Percentiles rank a stretch among this genome's conserved stretches.
Evolutionary conservation across 352 stramenopile genomes (phyloP).

Genomic region (Phytophthora lateralis): DNA sequence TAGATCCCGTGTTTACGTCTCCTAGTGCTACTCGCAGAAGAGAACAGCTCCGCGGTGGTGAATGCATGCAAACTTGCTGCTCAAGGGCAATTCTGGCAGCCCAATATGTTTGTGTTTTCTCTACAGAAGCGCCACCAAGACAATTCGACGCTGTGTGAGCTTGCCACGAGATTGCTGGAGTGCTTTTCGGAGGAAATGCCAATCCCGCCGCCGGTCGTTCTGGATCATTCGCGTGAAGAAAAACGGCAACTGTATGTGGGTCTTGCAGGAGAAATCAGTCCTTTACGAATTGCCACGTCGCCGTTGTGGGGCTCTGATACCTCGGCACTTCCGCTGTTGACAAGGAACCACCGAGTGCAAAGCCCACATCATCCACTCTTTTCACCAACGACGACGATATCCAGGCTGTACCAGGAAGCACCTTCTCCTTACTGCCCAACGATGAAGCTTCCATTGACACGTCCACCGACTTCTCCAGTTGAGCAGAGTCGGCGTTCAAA

Average conservation of each 20-base stretch:
- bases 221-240: conserved; percentile 30
- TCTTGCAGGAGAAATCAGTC: conserved; percentile 1
- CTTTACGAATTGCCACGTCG: conserved; percentile 10
- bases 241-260: not conserved
- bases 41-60: conserved; percentile 55
- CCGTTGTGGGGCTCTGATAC: conserved; percentile 13
- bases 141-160: conserved; percentile 47
- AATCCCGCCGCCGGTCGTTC: conserved; percentile 49
- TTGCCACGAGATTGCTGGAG: conserved; percentile 46
- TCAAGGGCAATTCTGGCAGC: conserved; percentile 74
- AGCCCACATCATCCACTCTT: conserved; percentile 37
- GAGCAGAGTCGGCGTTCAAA: conserved; percentile 53
- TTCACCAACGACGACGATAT: conserved; percentile 67
- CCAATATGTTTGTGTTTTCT: conserved; percentile 83
- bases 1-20: conserved; percentile 64
- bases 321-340: conserved; percentile 45
- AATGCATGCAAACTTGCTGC: conserved; percentile 62
- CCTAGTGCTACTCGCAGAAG: conserved; percentile 58
- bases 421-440: conserved; percentile 57
- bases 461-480: conserved; percentile 45
- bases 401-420: conserved; percentile 50
- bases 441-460: conserved; percentile 48
- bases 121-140: conserved; percentile 72
- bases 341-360: conserved; percentile 12
- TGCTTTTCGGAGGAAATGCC: conserved; percentile 62